Base-by-base conservation (phyloP, 2,329 filamentous ascomycete genomes). In the Colletotrichum sansevieriae region DNA sequence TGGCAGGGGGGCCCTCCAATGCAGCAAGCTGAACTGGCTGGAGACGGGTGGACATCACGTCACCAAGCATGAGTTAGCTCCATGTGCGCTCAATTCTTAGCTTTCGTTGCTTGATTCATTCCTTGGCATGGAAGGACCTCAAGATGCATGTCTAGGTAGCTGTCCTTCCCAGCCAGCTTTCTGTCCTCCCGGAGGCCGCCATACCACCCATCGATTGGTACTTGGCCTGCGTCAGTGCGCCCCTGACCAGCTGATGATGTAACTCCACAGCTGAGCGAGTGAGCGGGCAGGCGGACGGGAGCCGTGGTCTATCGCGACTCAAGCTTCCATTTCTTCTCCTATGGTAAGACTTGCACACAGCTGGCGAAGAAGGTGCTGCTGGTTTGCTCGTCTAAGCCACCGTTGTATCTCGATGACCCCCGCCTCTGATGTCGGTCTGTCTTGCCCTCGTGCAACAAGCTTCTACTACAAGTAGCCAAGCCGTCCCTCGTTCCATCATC, bases 221-320 rank as follows among this genome's bases (percentile, higher is more conserved):
- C 68, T 68, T 69, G 65, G 68, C 68, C 35, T 69, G 68, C 68
- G 68, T 70, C 68, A 68, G 68, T 39, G 47, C 29, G 59, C 35
- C 35, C 59, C 65, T 70, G 64, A 13, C 67, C 41, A 29, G 62
- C 59, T 62, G 44, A 69, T 69, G 65, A 70, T 70, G 67, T 70
- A 70, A 67, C 66, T 57, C 51, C 63, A 54, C 51, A 37, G 33
- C 43, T 46, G 46, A 44, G 65, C 65, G 59, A 49, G 58, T 39
- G 46, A 44, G 65, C 51, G 43, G 58, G 58, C 41, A 44, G 35
- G 12, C 9, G 62, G 29, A 41, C 55, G 46, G 41, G 46, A n/a
- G 46, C 39, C 39, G 39, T 55, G 22, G 43, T 56, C 49, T 35
- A 57, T 69, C 66, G 55, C 63, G 49, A 62, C 66, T 69, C 3